Evolutionary conservation across 176 grass and related monocot species (phyloP), one percentile per base, ranked within the genome.

Genomic region (Phoenix dactylifera): DNA sequence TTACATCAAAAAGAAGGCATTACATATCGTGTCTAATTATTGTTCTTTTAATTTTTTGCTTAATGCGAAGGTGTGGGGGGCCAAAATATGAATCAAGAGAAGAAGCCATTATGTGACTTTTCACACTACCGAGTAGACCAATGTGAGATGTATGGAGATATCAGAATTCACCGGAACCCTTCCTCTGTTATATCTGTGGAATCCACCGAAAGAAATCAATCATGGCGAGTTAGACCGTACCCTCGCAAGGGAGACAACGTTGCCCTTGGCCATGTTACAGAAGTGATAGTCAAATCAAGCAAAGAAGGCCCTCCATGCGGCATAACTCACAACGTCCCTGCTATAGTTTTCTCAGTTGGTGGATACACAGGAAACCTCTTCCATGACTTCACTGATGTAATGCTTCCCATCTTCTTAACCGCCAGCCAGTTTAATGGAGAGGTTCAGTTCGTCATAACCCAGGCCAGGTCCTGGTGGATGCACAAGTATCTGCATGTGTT

Each of bases 331-430:
- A 12, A 26, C 0, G 23, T 71, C 5, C 76, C 93, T 0, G 93
- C 78, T 2, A 60, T 98, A 6, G 63, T 79, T 20, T 98, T 98
- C 72, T 85, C 93, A 0, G 77, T 83, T 26, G 80, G 84, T 68
- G 93, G 93, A 18, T 92, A 98, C 83, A 85, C 93, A 1, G 93
- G 93, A 22, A 92, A 98, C 74, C 83, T 98, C 61, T 98, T 98
- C 80, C 93, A 98, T 77, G 93, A 98, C 85, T 98, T 98, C 81
- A 85, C 84, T 32, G 87, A 98, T 74, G 84, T 98, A 53, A 60
- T 98, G 0, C 75, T 98, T 7, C 93, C 93, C 15, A 77, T 98
- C 3, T 98, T 73, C 84, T 77, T 83, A 52, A 84, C 84, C 4
- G 75, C 50, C 35, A 66, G 24, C 14, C 78, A 76, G 1, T 80